phyloP scores from a whole-genome alignment of 148 eudicot species.

The Chenopodium album region DNA sequence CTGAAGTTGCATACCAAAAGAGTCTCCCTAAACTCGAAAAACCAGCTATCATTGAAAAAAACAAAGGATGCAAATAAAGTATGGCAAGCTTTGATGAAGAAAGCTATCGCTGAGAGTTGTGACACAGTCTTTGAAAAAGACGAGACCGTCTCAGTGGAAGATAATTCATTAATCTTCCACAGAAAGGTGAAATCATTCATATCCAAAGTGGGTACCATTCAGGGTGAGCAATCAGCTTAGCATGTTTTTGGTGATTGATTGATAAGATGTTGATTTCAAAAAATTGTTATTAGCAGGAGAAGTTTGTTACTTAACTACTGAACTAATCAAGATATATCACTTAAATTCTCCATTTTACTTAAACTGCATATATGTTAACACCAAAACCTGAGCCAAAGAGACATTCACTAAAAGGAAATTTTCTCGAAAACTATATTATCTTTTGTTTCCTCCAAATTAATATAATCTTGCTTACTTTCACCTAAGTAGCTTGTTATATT shows the following conservation, averaged over 20 bases:
- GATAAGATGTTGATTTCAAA: too few relatives aligned
- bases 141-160: neutral
- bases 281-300: too few relatives aligned
- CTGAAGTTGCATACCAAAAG: neutral
- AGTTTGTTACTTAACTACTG: too few relatives aligned
- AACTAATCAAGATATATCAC: too few relatives aligned
- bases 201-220: constrained; percentile 12
- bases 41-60: neutral
- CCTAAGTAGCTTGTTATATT: too few relatives aligned
- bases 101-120: neutral
- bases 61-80: neutral
- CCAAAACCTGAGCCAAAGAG: too few relatives aligned
- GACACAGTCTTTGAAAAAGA: neutral
- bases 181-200: constrained; percentile 5
- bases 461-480: too few relatives aligned
- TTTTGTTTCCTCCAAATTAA: too few relatives aligned
- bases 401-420: too few relatives aligned
- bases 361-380: too few relatives aligned
- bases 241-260: neutral
- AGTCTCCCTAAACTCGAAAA: neutral
- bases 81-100: constrained; percentile 18
- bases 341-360: too few relatives aligned
- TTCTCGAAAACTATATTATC: too few relatives aligned
- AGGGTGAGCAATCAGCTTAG: constrained; percentile 7
- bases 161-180: neutral